Conservation (phyloP, 352 stramenopile species). For the Saprolegnia diclina region DNA sequence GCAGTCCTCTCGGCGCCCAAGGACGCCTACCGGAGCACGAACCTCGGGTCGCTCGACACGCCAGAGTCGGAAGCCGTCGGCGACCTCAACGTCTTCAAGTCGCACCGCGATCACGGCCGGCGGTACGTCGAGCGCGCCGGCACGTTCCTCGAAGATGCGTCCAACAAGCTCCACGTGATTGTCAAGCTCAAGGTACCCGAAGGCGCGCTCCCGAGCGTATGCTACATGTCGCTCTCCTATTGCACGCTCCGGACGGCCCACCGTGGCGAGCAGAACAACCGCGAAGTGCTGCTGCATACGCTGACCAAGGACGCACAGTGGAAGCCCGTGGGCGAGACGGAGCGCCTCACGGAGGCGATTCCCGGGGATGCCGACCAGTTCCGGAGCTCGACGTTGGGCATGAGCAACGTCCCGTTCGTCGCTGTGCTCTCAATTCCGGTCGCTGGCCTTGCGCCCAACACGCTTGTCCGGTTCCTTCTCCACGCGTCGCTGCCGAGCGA, state of each 20-base stretch:
- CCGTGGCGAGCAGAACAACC: slow-evolving; percentile 33
- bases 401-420: slow-evolving; percentile 64
- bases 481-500: slow-evolving; percentile 34
- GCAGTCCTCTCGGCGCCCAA: slow-evolving; percentile 6
- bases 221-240: slow-evolving; percentile 80
- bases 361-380: slow-evolving; percentile 12
- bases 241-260: slow-evolving; percentile 70
- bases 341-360: slow-evolving; percentile 40
- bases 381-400: slow-evolving; percentile 25
- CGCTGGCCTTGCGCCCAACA: slow-evolving; percentile 71
- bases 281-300: slow-evolving; percentile 40
- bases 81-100: slow-evolving; percentile 24
- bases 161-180: slow-evolving; percentile 75
- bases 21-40: not conserved
- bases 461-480: slow-evolving; percentile 79
- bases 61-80: slow-evolving; percentile 17
- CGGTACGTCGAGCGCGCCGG: slow-evolving; percentile 20
- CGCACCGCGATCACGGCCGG: slow-evolving; percentile 5
- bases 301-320: slow-evolving; percentile 48
- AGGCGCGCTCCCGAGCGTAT: slow-evolving; percentile 57
- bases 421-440: slow-evolving; percentile 78
- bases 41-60: slow-evolving; percentile 5
- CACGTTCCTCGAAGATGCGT: slow-evolving; percentile 49
- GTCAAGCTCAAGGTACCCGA: slow-evolving; percentile 76
- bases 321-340: slow-evolving; percentile 80